Evolutionary conservation across 306 rosid species (phyloP).

Genomic region (Betula pendula): DNA sequence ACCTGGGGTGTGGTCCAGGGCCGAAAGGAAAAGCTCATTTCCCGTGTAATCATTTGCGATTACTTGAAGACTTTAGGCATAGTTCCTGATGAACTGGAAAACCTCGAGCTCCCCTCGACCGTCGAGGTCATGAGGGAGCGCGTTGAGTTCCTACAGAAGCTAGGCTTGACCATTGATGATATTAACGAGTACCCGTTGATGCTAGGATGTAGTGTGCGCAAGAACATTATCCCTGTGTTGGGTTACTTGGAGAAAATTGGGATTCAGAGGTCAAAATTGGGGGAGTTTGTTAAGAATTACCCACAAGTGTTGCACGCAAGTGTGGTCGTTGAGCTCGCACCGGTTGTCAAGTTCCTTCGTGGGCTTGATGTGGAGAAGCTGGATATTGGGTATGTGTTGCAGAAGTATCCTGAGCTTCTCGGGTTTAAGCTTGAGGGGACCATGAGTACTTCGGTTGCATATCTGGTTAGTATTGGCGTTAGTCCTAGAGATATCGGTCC

Average conservation of each 20-base stretch:
- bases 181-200: conserved; percentile 77
- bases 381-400: conserved; percentile 85
- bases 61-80: conserved; percentile 79
- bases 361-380: conserved; percentile 89
- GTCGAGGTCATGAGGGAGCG: conserved; percentile 88
- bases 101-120: conserved; percentile 77
- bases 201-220: conserved; percentile 80
- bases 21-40: conserved; percentile 87
- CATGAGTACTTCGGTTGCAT: conserved; percentile 94
- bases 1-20: conserved; percentile 98
- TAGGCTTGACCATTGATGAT: conserved; percentile 75
- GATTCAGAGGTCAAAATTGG: conserved; percentile 67
- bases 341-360: conserved; percentile 80
- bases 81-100: conserved; percentile 77
- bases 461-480: conserved; percentile 91
- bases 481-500: conserved; percentile 90
- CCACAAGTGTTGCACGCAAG: conserved; percentile 95
- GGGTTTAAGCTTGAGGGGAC: conserved; percentile 98
- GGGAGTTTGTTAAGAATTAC: conserved; percentile 68
- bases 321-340: conserved; percentile 91
- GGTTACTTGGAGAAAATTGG: conserved; percentile 94
- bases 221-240: conserved; percentile 79
- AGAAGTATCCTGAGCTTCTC: conserved; percentile 84
- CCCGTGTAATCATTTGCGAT: conserved; percentile 79
- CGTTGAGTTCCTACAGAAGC: conserved; percentile 76